Conservation (phyloP, 768 basidiomycete species). For the Kockovaella imperatae region DNA sequence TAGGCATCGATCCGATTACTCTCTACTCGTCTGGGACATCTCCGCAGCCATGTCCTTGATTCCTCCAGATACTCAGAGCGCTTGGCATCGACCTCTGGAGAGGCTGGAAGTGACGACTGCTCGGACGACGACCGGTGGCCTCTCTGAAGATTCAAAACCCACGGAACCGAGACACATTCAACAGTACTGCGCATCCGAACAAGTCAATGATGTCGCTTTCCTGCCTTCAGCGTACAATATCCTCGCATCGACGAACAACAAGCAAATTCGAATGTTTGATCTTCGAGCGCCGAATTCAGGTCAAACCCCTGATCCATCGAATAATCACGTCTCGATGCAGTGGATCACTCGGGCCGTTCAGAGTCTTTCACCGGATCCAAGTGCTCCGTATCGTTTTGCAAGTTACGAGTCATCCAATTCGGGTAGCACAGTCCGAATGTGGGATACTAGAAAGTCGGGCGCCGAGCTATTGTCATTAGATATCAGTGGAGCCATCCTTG, state of each 20-base stretch:
- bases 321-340: conserved; percentile 6
- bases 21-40: conserved; percentile 36
- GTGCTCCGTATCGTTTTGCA: conserved; percentile 25
- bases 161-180: conserved; percentile 28
- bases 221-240: conserved; percentile 16
- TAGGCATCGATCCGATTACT: conserved; percentile 34
- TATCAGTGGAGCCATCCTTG: conserved; percentile 18
- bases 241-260: conserved; percentile 24
- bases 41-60: conserved; percentile 15
- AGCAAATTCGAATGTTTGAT: conserved; percentile 30
- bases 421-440: conserved; percentile 29
- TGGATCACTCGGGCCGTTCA: conserved; percentile 34
- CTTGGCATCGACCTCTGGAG: conserved; percentile 17
- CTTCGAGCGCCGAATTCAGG: conserved; percentile 16
- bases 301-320: too few species aligned
- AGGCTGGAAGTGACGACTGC: conserved; percentile 23
- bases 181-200: conserved; percentile 34
- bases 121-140: conserved; percentile 3
- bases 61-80: conserved; percentile 6
- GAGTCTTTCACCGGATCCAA: conserved; percentile 28
- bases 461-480: conserved; percentile 32
- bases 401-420: conserved; percentile 23
- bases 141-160: too few species aligned
- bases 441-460: conserved; percentile 31
- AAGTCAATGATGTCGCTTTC: conserved; percentile 29